Conservation (phyloP, 2,329 filamentous ascomycete genomes). For the Metarhizium rileyi region DNA sequence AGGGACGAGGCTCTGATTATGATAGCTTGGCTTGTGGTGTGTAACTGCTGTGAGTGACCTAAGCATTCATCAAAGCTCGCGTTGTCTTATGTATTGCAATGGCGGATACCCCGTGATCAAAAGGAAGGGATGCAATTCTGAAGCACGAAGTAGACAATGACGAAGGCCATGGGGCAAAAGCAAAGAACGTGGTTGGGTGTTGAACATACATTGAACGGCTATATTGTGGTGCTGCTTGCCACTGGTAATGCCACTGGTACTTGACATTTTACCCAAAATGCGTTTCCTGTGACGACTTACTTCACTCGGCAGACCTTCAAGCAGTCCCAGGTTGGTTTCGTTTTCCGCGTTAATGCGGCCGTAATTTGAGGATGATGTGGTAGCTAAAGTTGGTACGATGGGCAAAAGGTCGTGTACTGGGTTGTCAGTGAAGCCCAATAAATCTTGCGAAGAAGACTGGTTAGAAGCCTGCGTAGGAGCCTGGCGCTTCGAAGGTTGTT, state of each 20-base stretch:
- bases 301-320: slow-evolving; percentile 18
- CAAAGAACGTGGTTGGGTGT: not conserved
- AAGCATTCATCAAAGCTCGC: too few species aligned
- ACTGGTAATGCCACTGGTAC: not conserved
- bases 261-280: not conserved
- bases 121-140: not conserved
- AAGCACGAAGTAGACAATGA: not conserved
- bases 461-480: not conserved
- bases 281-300: slow-evolving; percentile 3
- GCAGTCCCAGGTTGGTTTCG: slow-evolving; percentile 22
- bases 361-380: slow-evolving; percentile 17
- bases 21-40: too few species aligned
- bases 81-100: not conserved
- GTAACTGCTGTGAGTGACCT: too few species aligned
- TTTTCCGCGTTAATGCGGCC: slow-evolving; percentile 27
- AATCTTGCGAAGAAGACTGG: not conserved
- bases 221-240: not conserved
- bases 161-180: not conserved
- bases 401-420: slow-evolving; percentile 6
- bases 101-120: not conserved
- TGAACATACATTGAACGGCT: not conserved
- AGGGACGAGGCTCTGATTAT: too few species aligned
- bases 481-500: not conserved
- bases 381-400: slow-evolving; percentile 10
- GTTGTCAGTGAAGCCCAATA: not conserved